Conservation (phyloP, 345 rosid species). For the Gossypium sturtianum region DNA sequence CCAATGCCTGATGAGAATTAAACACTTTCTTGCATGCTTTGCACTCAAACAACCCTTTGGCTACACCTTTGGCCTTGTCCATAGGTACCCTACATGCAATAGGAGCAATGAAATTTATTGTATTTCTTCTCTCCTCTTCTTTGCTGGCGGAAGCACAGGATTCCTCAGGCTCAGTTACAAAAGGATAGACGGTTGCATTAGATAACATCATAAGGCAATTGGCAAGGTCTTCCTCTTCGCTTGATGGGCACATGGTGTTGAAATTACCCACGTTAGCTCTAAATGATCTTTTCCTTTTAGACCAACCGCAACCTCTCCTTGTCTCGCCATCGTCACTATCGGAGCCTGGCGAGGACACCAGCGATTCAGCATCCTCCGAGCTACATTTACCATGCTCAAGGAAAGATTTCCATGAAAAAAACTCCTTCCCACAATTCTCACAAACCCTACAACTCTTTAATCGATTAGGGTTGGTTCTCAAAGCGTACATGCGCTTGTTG, state of each 20-base stretch:
- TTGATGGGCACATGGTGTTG: constrained; percentile 37
- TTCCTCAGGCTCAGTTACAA: constrained; percentile 45
- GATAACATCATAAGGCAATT: constrained; percentile 91
- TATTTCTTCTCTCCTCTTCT: constrained; percentile 43
- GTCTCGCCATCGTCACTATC: constrained; percentile 32
- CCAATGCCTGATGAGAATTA: constrained; percentile 94
- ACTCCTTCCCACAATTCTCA: constrained; percentile 72
- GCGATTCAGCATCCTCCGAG: constrained; percentile 42
- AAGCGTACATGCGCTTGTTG: constrained; percentile 59
- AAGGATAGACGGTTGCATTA: constrained; percentile 51
- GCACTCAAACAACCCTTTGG: constrained; percentile 73
- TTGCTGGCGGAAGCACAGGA: constrained; percentile 67
- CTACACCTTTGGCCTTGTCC: constrained; percentile 41
- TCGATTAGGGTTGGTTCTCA: constrained; percentile 60
- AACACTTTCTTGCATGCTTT: constrained; percentile 97
- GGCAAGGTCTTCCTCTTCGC: constrained; percentile 93
- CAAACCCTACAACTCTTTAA: constrained; percentile 55
- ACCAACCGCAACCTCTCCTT: constrained; percentile 39
- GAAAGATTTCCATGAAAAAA: constrained; percentile 71
- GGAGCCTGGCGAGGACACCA: constrained; percentile 34
- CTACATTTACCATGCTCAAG: constrained; percentile 73
- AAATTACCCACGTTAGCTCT: constrained; percentile 45
- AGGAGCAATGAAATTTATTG: constrained; percentile 31
- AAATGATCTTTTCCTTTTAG: constrained; percentile 59
- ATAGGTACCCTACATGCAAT: constrained; percentile 18